These are phyloP conservation scores for Pyropia haitanensis DNA, from an alignment of 23 red algal genomes.

Conservation along the genomic window DNA sequence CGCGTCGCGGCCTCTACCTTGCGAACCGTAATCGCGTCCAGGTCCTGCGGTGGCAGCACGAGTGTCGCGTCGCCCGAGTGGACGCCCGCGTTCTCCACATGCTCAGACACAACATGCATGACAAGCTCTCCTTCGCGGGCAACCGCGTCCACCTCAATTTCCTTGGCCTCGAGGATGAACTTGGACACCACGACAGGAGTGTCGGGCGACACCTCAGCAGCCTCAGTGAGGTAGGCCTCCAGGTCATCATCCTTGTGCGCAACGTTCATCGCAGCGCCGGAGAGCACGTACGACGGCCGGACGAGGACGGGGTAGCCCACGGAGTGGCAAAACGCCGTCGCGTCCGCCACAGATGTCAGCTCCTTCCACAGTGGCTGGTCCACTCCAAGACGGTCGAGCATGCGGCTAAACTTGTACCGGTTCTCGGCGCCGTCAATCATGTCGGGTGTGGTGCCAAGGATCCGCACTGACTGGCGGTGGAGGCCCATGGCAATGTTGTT, in stretches of 20 bases:
- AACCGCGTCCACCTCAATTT: conserved; percentile 98
- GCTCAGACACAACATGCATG: conserved; percentile 94
- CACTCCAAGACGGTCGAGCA: conserved; percentile 85
- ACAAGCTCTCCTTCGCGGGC: conserved; percentile 88
- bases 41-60: conserved; percentile 81
- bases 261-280: conserved; percentile 99
- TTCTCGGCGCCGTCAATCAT: conserved; percentile 99
- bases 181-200: conserved; percentile 96
- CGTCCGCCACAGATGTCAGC: conserved; percentile 80
- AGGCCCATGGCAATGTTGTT: conserved; percentile 98
- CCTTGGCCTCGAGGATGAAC: conserved; percentile 97
- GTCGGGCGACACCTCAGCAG: conserved; percentile 79
- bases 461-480: conserved; percentile 76
- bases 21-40: conserved; percentile 81
- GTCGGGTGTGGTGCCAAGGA: conserved; percentile 91
- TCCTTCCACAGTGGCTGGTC: conserved; percentile 99
- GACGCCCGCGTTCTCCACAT: conserved; percentile 99
- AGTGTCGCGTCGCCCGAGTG: conserved; percentile 98
- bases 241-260: conserved; percentile 92
- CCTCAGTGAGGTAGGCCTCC: conserved; percentile 91
- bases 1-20: conserved; percentile 93
- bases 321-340: conserved; percentile 76
- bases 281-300: conserved; percentile 88
- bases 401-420: conserved; percentile 95
- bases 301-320: conserved; percentile 98